Conservation (phyloP, 2,329 filamentous ascomycete genomes). For the Coniella lustricola region DNA sequence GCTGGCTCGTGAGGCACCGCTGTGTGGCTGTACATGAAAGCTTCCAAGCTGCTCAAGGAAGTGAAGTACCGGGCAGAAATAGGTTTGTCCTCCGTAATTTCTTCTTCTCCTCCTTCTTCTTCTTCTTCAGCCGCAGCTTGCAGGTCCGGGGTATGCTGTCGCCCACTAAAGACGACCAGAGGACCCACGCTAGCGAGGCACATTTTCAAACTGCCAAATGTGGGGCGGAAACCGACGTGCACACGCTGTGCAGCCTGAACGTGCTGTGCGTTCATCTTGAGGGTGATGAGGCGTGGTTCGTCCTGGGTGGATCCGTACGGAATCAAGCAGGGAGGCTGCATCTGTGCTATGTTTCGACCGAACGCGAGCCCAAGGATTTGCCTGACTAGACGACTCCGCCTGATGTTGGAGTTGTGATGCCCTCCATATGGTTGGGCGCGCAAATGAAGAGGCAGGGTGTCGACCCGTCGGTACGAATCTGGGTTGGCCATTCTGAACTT, state of each 20-base stretch:
- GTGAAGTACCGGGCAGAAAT: constrained; percentile 3
- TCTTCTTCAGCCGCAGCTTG: too few relatives aligned
- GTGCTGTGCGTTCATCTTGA: constrained; percentile 1
- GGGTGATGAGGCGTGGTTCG: neutral
- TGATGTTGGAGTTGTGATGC: neutral
- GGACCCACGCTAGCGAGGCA: neutral
- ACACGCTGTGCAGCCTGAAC: neutral
- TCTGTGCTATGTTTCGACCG: constrained; percentile 9
- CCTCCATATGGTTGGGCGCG: constrained; percentile 5
- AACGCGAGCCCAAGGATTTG: constrained; percentile 6
- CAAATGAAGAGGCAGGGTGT: neutral
- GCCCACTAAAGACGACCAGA: constrained; percentile 4
- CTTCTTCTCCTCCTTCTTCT: too few relatives aligned
- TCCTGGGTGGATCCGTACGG: neutral
- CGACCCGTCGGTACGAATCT: neutral
- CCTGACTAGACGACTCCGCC: neutral
- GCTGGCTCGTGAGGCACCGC: neutral
- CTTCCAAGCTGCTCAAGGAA: constrained; percentile 4
- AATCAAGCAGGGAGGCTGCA: neutral
- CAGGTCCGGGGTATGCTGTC: neutral
- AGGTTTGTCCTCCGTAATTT: neutral
- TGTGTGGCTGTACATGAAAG: neutral
- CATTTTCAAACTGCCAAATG: neutral
- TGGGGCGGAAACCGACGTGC: neutral
- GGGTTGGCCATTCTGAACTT: neutral